phyloP scores from a whole-genome alignment of 2,329 filamentous ascomycete species.

The Aspergillus fumigatus region DNA sequence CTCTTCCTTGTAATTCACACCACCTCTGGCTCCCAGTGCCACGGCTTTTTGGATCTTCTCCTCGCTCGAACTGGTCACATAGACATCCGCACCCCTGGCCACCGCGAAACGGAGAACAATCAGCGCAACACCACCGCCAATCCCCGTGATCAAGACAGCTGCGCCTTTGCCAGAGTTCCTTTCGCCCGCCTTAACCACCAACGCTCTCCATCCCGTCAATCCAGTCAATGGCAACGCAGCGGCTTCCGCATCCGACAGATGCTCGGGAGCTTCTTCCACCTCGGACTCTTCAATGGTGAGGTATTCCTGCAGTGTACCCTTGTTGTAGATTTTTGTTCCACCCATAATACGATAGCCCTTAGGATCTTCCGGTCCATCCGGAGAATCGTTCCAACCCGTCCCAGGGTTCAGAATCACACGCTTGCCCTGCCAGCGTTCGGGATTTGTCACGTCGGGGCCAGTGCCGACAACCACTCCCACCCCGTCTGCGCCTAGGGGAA shows the following conservation, averaged over 20 bases:
- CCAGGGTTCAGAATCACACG: conserved; percentile 75
- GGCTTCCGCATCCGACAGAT: conserved; percentile 68
- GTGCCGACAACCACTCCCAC: conserved; percentile 66
- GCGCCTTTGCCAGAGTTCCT: conserved; percentile 50
- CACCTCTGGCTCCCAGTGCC: conserved; percentile 69
- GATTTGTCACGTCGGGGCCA: conserved; percentile 50
- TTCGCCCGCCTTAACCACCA: conserved; percentile 71
- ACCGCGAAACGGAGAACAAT: conserved; percentile 75
- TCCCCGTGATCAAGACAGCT: conserved; percentile 83
- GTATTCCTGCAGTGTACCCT: conserved; percentile 72
- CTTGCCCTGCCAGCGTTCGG: conserved; percentile 56
- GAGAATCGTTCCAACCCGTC: conserved; percentile 68
- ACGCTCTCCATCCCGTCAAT: conserved; percentile 80
- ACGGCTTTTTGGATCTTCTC: conserved; percentile 70
- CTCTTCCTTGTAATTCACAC: conserved; percentile 74
- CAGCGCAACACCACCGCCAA: conserved; percentile 87
- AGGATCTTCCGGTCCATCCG: conserved; percentile 66
- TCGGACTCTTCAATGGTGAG: conserved; percentile 65
- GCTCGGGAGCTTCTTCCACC: conserved; percentile 68
- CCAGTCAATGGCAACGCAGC: conserved; percentile 83
- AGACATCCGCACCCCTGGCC: conserved; percentile 71
- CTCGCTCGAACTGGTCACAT: conserved; percentile 69
- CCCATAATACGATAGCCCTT: conserved; percentile 39
- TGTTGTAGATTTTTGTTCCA: conserved; percentile 58
- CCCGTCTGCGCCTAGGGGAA: conserved; percentile 78